phyloP scores from a whole-genome alignment of 345 rosid genomes.

The Lepidium aucheri region DNA sequence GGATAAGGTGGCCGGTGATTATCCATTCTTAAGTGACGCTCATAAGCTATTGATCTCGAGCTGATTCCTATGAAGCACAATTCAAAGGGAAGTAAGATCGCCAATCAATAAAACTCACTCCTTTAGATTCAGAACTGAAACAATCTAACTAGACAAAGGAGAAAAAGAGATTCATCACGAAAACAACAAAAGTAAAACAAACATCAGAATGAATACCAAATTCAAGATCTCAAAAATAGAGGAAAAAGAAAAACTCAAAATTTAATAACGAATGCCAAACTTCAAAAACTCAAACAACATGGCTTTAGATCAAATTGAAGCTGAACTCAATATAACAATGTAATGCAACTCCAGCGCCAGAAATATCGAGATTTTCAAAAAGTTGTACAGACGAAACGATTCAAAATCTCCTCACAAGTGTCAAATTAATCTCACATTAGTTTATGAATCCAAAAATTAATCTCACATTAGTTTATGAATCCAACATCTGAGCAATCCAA shows the following conservation, averaged over 20 bases:
- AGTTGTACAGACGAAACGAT: background rate
- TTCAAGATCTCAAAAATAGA: background rate
- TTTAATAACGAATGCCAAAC: background rate
- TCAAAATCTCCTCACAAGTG: background rate
- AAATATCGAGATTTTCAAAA: background rate
- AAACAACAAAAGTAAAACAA: background rate
- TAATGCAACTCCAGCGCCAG: background rate
- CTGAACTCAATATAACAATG: background rate
- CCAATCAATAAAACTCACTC: background rate
- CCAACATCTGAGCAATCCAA: background rate
- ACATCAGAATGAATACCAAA: background rate
- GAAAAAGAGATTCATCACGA: background rate
- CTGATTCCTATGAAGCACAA: background rate
- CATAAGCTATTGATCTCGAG: background rate
- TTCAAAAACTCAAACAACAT: background rate
- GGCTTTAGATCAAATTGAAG: background rate
- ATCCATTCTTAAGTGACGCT: conserved; percentile 22
- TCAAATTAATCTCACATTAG: background rate
- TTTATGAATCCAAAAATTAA: background rate
- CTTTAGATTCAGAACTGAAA: background rate
- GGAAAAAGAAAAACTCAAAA: background rate
- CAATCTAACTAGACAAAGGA: background rate
- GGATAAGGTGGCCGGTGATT: conserved; percentile 20
- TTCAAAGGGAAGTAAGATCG: background rate
- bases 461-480: background rate